These are phyloP conservation scores for Ustilago vetiveriae DNA, from an alignment of 1,284 basidiomycete genomes.

Conservation along the genomic window DNA sequence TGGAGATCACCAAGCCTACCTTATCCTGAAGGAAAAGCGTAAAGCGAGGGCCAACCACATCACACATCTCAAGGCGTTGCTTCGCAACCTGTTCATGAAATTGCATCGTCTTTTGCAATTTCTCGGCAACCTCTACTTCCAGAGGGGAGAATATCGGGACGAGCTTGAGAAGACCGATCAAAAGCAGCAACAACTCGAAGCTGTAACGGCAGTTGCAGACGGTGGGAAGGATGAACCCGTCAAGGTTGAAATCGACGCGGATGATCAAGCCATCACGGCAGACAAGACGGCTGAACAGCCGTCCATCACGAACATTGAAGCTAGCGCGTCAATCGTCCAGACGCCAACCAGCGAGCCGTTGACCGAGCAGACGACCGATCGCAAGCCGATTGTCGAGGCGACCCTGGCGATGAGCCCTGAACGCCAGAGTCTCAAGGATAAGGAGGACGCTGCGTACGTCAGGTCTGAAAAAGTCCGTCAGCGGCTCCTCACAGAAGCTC, in stretches of 20 bases:
- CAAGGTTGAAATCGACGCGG: constrained; percentile 1
- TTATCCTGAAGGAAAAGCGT: constrained; percentile 20
- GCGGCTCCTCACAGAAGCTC: constrained; percentile 47
- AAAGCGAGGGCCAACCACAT: constrained; percentile 30
- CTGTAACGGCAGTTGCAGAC: not conserved
- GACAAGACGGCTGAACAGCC: not conserved
- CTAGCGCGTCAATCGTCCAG: too few species aligned
- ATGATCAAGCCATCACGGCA: not conserved
- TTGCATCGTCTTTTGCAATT: constrained; percentile 59
- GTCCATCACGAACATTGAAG: not conserved
- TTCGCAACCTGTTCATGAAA: constrained; percentile 49
- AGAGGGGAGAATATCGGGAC: constrained; percentile 51
- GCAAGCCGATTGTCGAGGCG: not conserved
- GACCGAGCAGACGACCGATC: not conserved
- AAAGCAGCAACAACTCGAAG: not conserved
- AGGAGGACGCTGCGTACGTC: constrained; percentile 55
- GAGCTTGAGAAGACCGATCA: constrained; percentile 5
- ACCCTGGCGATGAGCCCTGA: constrained; percentile 16
- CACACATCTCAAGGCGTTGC: constrained; percentile 29
- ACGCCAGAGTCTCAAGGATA: constrained; percentile 31
- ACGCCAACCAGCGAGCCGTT: not conserved
- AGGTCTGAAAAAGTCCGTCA: constrained; percentile 57
- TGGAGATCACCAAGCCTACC: constrained; percentile 20
- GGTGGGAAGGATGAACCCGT: not conserved
- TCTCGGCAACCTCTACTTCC: constrained; percentile 59